Percentiles rank a stretch among this genome's conserved stretches.
phyloP scores from a whole-genome alignment of 345 rosid species.

The Arabidopsis arenosa region DNA sequence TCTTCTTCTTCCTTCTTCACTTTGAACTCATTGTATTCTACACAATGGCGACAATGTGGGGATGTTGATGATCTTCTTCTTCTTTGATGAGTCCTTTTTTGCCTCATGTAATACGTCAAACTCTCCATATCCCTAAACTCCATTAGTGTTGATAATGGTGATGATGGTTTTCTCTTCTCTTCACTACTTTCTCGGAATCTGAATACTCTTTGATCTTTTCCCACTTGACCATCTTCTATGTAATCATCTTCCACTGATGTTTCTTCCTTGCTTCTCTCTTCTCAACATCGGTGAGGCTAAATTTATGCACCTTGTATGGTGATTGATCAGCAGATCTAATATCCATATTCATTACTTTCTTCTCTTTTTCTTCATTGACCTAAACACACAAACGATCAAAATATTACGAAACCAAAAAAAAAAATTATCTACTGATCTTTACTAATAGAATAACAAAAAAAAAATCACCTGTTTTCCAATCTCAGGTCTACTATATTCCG shows the following conservation, averaged over 20 bases:
- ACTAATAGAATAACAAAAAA: not conserved
- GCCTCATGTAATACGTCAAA: conserved; percentile 28
- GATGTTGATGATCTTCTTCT: conserved; percentile 30
- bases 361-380: conserved; percentile 41
- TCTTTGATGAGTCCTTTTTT: conserved; percentile 3
- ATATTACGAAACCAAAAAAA: not conserved
- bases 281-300: conserved; percentile 26
- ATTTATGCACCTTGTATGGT: conserved; percentile 27
- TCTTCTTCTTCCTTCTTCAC: conserved; percentile 34
- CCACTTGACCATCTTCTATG: conserved; percentile 35
- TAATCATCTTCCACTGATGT: conserved; percentile 31
- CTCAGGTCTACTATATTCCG: conserved; percentile 54
- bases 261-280: conserved; percentile 33
- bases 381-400: conserved; percentile 7
- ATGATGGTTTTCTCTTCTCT: conserved; percentile 30
- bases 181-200: conserved; percentile 41
- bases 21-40: conserved; percentile 42
- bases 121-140: conserved; percentile 27
- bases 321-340: conserved; percentile 5
- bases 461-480: conserved; percentile 20
- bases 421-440: not conserved
- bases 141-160: conserved; percentile 1
- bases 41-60: conserved; percentile 36
- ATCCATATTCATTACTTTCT: conserved; percentile 26
- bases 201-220: conserved; percentile 37